phyloP scores from a whole-genome alignment of 2,329 filamentous ascomycete genomes.

The Emmonsiellopsis sp. region DNA sequence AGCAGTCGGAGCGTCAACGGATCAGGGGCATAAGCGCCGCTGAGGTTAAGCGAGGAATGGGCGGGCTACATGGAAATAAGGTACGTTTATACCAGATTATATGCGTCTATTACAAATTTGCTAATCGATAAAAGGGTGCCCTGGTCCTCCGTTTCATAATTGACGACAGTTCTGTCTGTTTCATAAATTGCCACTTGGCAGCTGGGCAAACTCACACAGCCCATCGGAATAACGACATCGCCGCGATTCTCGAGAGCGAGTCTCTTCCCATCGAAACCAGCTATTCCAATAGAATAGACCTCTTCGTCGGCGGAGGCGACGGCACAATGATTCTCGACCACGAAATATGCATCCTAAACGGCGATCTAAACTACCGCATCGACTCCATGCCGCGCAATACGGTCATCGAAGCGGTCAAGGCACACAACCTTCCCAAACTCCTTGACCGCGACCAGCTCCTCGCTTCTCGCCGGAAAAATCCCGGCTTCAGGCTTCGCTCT shows the following conservation, averaged over 20 bases:
- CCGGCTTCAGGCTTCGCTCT: slow-evolving; percentile 74
- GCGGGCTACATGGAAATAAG: slow-evolving; percentile 91
- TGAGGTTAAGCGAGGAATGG: slow-evolving; percentile 93
- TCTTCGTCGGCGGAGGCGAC: slow-evolving; percentile 84
- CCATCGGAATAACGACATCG: slow-evolving; percentile 84
- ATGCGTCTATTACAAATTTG: neutral
- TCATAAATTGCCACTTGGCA: slow-evolving; percentile 94
- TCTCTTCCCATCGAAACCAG: slow-evolving; percentile 66
- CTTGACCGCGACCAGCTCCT: slow-evolving; percentile 90
- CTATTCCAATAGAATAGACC: slow-evolving; percentile 58
- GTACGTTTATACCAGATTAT: slow-evolving; percentile 23
- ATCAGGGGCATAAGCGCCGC: slow-evolving; percentile 69
- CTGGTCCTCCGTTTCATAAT: slow-evolving; percentile 84
- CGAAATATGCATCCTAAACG: slow-evolving; percentile 93
- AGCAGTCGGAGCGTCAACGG: slow-evolving; percentile 62
- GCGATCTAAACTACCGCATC: slow-evolving; percentile 96
- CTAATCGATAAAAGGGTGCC: slow-evolving; percentile 49
- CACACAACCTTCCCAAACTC: slow-evolving; percentile 72
- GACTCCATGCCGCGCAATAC: slow-evolving; percentile 93
- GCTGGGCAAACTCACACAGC: slow-evolving; percentile 86
- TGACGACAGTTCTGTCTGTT: slow-evolving; percentile 89
- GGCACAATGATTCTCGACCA: slow-evolving; percentile 92
- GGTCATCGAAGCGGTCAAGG: slow-evolving; percentile 74
- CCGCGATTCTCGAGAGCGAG: slow-evolving; percentile 72
- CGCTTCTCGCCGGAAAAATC: slow-evolving; percentile 78